Base-by-base conservation (phyloP, 768 basidiomycete species). In the Stropharia rugosoannulata region DNA sequence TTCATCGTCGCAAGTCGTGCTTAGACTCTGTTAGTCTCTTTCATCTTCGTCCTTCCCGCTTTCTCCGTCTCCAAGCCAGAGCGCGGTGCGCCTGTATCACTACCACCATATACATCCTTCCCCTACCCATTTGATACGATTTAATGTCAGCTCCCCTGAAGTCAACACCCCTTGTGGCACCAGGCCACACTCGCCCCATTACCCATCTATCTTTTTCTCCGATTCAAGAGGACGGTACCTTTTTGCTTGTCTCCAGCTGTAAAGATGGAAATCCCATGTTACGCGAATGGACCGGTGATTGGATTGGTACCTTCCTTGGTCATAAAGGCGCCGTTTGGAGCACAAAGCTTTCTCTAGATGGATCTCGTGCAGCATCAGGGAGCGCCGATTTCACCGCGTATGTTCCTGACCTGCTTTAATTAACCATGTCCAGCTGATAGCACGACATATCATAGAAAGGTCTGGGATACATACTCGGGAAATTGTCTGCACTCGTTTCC, bases 261-360 rank as follows among this genome's bases (percentile, higher is more conserved):
- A 99, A 98, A 75, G 97, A 98, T 80, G 97, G 97, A 35, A 98
- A 94, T 65, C 95, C 94, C 43, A 95, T 96, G 93, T 76, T 97
- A 62, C 85, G 94, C 67, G 90, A 94, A 66, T 96, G 95, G 95
- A 91, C 93, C 53, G 96, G 96, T 35, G 97, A 99, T 72, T 99
- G 97, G 97, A 91, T 97, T 68, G 97, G 97, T 37, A 92, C 90
- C 15, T 93, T 91, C 70, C 78, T 92, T 40, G 89, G 90, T 19
- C 89, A 91, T 74, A 91, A 93, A 70, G 97, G 96, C 63, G 96
- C 96, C 7, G 96, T 99, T 3, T 99, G 96, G 96, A 87, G 90
- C 61, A 90, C 91, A 48, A 96, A 97, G 73, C 83, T 99, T 57
- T 93, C 90, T 25, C 74, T 80, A 18, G 95, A 98, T 72, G 84